Evolutionary conservation across 768 basidiomycete genomes (phyloP).

Genomic region (Lanmaoa pseudosensibilis): DNA sequence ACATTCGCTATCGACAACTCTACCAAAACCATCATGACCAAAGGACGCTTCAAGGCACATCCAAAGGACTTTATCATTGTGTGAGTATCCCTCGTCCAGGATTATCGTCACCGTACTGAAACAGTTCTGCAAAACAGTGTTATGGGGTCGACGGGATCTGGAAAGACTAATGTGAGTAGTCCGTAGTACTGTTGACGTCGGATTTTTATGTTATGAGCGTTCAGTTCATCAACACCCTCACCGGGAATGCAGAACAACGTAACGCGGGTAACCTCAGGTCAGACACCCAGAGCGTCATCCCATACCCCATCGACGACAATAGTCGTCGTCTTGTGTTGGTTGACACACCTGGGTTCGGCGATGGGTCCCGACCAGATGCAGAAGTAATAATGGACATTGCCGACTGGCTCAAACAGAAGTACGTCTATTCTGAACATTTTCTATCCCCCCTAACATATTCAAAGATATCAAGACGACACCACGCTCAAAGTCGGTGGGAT

Average conservation of each 20-base stretch:
- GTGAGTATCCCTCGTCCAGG: not conserved
- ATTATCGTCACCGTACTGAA: not conserved
- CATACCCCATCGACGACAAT: not conserved
- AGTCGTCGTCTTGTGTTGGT: constrained; percentile 11
- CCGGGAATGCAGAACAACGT: not conserved
- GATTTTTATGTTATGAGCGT: not conserved
- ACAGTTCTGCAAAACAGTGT: not conserved
- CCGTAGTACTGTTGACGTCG: not conserved
- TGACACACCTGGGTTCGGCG: constrained; percentile 22
- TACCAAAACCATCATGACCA: not conserved
- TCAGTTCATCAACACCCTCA: constrained; percentile 15
- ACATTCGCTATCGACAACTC: not conserved
- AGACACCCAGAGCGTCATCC: constrained; percentile 8
- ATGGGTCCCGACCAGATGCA: constrained; percentile 8
- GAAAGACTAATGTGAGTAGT: constrained; percentile 22
- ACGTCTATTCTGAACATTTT: not conserved
- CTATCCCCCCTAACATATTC: not conserved
- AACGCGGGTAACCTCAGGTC: constrained; percentile 1
- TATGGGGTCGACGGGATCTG: constrained; percentile 24
- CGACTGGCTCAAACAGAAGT: constrained; percentile 18
- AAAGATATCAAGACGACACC: constrained; percentile 7
- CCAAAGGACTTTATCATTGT: constrained; percentile 12
- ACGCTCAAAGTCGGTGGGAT: constrained; percentile 28
- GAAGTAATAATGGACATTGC: constrained; percentile 9
- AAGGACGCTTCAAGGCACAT: not conserved